Evolutionary conservation across 164 flowering plant species (phyloP).

Genomic region (Magnolia changhungtana): DNA sequence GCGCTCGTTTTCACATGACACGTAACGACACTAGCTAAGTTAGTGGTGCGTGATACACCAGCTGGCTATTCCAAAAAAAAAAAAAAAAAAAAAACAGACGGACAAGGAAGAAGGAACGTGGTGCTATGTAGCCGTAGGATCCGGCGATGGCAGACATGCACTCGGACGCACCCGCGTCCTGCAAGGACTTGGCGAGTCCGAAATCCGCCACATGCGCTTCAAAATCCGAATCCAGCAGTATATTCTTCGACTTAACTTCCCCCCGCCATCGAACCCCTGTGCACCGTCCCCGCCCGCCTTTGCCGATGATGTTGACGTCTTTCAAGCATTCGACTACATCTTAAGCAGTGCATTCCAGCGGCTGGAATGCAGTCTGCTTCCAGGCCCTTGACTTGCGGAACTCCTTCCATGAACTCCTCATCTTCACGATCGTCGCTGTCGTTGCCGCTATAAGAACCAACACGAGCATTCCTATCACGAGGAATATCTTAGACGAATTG

Average conservation of each 20-base stretch:
- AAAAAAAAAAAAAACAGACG: too few species aligned
- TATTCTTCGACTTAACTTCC: slow-evolving; percentile 92
- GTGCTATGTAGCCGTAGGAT: slow-evolving; percentile 97
- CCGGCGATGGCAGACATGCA: slow-evolving; percentile 96
- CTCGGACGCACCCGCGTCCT: slow-evolving; percentile 72
- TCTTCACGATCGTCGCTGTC: slow-evolving; percentile 8
- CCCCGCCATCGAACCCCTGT: slow-evolving; percentile 76
- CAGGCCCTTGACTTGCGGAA: slow-evolving; percentile 41
- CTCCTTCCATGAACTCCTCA: slow-evolving; percentile 22
- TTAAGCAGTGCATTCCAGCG: slow-evolving; percentile 63
- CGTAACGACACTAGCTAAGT: too few species aligned
- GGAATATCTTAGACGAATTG: slow-evolving; percentile 20
- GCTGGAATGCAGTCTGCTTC: slow-evolving; percentile 78
- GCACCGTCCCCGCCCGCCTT: slow-evolving; percentile 93
- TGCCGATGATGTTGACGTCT: slow-evolving; percentile 88
- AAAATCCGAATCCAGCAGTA: slow-evolving; percentile 65
- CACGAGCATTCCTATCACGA: slow-evolving; percentile 18
- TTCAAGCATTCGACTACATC: slow-evolving; percentile 76
- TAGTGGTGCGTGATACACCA: too few species aligned
- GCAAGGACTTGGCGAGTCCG: slow-evolving; percentile 88
- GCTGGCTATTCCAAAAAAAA: too few species aligned
- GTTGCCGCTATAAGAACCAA: slow-evolving; percentile 18
- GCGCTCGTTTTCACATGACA: too few species aligned
- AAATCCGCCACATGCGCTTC: slow-evolving; percentile 98
- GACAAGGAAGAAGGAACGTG: slow-evolving; percentile 43